These are phyloP conservation scores for Daldinia sp. DNA, from an alignment of 2,329 filamentous ascomycete genomes.

Conservation along the genomic window DNA sequence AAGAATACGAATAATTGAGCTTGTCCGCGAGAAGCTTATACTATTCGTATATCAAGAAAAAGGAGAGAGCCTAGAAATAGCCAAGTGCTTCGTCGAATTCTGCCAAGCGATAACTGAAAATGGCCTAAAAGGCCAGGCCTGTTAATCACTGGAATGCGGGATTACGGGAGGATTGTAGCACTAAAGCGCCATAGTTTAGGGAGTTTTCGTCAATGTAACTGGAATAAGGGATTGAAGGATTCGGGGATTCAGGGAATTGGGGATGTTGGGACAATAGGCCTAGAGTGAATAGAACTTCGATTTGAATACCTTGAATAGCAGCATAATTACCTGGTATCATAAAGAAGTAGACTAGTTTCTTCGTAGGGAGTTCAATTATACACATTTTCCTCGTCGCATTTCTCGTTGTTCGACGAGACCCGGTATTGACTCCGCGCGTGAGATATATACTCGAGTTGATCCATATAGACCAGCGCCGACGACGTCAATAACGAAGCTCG, in stretches of 20 bases:
- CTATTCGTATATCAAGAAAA: background rate
- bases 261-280: slow-evolving; percentile 25
- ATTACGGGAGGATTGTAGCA: slow-evolving; percentile 32
- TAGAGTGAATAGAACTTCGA: slow-evolving; percentile 7
- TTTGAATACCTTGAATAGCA: slow-evolving; percentile 11
- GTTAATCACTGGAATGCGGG: slow-evolving; percentile 26
- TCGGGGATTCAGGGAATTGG: slow-evolving; percentile 37
- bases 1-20: slow-evolving; percentile 12
- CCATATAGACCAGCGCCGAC: background rate
- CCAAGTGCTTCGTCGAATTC: slow-evolving; percentile 7
- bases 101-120: slow-evolving; percentile 8
- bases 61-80: slow-evolving; percentile 9
- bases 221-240: slow-evolving; percentile 38
- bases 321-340: slow-evolving; percentile 10
- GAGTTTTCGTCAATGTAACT: slow-evolving; percentile 10
- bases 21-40: background rate
- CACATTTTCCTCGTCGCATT: background rate
- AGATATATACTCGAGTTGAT: background rate
- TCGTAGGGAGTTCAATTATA: background rate
- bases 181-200: slow-evolving; percentile 10
- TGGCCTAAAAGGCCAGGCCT: slow-evolving; percentile 16
- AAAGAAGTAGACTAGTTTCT: background rate
- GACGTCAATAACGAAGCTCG: background rate
- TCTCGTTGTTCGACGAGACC: background rate
- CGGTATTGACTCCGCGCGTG: background rate